Conservation (phyloP, 148 eudicot genomes). For the Gaultheria prostrata region DNA sequence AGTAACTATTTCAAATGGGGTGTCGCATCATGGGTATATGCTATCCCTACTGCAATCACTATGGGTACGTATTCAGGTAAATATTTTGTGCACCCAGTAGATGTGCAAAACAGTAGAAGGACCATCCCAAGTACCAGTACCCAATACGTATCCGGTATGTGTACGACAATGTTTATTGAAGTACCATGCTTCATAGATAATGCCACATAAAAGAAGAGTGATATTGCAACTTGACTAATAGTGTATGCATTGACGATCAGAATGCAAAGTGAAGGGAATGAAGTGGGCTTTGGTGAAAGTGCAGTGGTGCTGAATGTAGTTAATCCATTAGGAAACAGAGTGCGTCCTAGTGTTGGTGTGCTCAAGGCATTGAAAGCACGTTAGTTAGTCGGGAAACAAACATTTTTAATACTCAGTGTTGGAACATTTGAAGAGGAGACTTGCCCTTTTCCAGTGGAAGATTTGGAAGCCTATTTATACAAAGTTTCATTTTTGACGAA, state of each 20-base stretch:
- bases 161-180: neutral
- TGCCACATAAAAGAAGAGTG: neutral
- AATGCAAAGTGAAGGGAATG: neutral
- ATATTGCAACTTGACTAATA: neutral
- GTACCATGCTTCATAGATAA: neutral
- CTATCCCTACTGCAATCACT: too few relatives aligned
- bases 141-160: neutral
- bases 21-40: neutral
- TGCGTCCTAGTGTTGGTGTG: neutral
- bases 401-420: neutral
- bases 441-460: too few relatives aligned
- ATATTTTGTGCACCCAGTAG: neutral
- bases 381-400: constrained; percentile 10
- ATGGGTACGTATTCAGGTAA: too few relatives aligned
- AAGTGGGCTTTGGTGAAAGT: neutral
- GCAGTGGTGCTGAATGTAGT: neutral
- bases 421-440: too few relatives aligned
- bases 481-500: too few relatives aligned
- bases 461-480: too few relatives aligned
- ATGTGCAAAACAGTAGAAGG: neutral
- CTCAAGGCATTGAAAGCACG: neutral
- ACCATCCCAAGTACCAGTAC: neutral
- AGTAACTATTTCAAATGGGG: neutral
- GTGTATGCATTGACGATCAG: neutral
- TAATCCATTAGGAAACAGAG: neutral